Evolutionary conservation across 495 filamentous ascomycete species (phyloP).

Genomic region (Tuber magnatum): DNA sequence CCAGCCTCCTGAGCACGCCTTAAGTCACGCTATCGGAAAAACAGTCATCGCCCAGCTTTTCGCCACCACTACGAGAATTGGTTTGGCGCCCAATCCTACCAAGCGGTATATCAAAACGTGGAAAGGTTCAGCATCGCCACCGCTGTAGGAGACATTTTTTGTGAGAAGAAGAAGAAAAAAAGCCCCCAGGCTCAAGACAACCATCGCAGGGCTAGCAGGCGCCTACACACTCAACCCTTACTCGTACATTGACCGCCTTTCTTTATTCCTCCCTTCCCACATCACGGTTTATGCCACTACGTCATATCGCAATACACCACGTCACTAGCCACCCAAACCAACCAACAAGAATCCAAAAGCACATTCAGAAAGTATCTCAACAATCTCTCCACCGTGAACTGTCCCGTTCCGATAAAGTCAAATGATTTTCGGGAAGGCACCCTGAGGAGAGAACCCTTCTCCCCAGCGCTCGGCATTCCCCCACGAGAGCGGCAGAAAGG

Average conservation of each 20-base stretch:
- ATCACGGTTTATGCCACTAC: not conserved
- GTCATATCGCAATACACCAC: not conserved
- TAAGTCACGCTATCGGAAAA: conserved; percentile 1
- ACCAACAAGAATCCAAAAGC: not conserved
- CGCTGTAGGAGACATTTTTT: not conserved
- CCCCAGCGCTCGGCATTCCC: not conserved
- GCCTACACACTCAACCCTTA: not conserved
- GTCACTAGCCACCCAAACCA: not conserved
- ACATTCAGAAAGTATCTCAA: not conserved
- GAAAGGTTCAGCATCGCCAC: conserved; percentile 7
- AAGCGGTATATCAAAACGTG: conserved; percentile 15
- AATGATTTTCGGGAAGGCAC: not conserved
- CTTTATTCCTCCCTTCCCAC: not conserved
- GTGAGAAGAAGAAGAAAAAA: not conserved
- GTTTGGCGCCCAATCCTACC: not conserved
- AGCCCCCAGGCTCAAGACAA: conserved; percentile 1
- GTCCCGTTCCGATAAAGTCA: not conserved
- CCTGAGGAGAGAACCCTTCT: not conserved
- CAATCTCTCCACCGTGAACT: not conserved
- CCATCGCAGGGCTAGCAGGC: not conserved
- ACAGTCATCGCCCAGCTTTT: not conserved
- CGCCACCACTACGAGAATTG: not conserved
- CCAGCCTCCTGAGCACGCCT: not conserved
- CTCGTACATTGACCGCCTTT: not conserved
- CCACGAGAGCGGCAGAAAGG: not conserved